Conservation (phyloP, 495 filamentous ascomycete genomes). For the Tetracladium marchalianum region DNA sequence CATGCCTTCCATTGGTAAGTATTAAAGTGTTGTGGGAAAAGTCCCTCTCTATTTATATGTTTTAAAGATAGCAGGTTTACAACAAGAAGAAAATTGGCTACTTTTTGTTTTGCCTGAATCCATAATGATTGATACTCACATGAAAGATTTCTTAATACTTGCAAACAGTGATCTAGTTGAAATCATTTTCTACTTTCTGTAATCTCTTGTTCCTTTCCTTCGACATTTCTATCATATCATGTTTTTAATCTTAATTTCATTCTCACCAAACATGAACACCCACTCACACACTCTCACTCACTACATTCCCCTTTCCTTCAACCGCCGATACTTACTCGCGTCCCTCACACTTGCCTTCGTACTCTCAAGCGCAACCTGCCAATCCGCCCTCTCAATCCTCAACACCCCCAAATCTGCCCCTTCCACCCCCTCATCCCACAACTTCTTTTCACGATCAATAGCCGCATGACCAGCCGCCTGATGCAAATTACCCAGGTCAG, state of each 20-base stretch:
- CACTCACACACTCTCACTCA: neutral
- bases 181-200: too few species aligned
- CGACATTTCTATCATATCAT: constrained; percentile 8
- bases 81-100: too few species aligned
- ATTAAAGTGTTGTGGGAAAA: too few species aligned
- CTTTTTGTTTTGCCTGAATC: too few species aligned
- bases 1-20: too few species aligned
- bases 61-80: too few species aligned
- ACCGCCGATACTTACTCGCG: constrained; percentile 55
- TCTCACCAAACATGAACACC: neutral
- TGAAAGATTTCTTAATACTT: too few species aligned
- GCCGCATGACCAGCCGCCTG: constrained; percentile 69
- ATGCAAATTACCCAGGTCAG: constrained; percentile 72
- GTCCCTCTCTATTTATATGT: too few species aligned
- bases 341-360: constrained; percentile 77
- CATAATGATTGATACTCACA: too few species aligned
- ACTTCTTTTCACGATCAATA: constrained; percentile 45
- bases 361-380: constrained; percentile 59
- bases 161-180: too few species aligned
- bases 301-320: constrained; percentile 34
- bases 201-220: constrained; percentile 8
- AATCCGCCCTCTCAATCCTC: constrained; percentile 60
- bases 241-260: neutral
- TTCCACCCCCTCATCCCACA: constrained; percentile 5
- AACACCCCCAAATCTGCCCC: constrained; percentile 21